A percentile compares a stretch with the other conserved stretches of the same genome.
phyloP scores from a whole-genome alignment of 2,329 filamentous ascomycete genomes.

The Fusarium sp. region DNA sequence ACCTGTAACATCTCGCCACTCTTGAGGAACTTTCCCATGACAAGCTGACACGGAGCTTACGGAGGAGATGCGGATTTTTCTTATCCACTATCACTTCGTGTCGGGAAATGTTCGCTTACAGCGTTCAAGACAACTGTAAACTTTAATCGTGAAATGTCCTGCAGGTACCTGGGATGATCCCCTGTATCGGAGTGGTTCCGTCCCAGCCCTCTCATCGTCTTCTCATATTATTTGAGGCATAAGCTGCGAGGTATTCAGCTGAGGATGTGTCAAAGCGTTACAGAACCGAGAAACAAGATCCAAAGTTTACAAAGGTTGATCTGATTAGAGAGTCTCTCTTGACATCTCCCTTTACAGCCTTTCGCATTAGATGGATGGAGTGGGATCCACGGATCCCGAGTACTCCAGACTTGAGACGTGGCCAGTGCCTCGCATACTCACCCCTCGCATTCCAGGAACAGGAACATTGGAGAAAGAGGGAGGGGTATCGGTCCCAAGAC shows the following conservation, averaged over 20 bases:
- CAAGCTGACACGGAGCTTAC: not conserved
- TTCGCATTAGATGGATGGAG: not conserved
- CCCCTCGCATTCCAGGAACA: slow-evolving; percentile 15
- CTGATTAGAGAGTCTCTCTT: not conserved
- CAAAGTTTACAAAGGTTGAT: not conserved
- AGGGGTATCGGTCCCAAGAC: not conserved
- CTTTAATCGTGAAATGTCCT: not conserved
- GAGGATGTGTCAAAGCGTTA: not conserved
- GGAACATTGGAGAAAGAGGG: not conserved
- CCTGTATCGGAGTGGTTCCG: not conserved
- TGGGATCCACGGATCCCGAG: not conserved
- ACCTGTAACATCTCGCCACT: not conserved
- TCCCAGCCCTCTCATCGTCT: not conserved
- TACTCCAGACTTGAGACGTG: not conserved
- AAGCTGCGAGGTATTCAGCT: not conserved
- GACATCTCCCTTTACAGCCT: not conserved
- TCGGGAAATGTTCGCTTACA: not conserved
- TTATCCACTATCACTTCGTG: not conserved
- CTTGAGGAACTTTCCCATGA: not conserved
- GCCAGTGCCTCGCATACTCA: not conserved
- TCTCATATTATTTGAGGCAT: not conserved
- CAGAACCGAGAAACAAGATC: not conserved
- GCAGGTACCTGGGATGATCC: not conserved
- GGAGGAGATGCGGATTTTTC: not conserved
- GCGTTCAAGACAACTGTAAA: not conserved